Conservation (phyloP, 495 filamentous ascomycete species). For the Xylaria flabelliformis region DNA sequence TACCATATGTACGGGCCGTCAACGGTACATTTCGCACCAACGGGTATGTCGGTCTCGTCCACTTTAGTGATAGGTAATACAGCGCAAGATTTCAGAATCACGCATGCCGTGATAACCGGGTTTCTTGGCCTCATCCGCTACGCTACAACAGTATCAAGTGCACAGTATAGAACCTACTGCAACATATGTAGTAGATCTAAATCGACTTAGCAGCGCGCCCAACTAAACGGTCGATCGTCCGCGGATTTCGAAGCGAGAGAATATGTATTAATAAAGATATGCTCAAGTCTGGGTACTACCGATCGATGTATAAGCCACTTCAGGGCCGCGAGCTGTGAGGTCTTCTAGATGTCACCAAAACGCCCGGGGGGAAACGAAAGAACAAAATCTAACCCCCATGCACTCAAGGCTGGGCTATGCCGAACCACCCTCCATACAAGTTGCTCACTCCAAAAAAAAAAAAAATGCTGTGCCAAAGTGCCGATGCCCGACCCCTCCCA, state of each 20-base stretch:
- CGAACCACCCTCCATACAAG: neutral
- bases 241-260: neutral
- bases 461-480: slow-evolving; percentile 25
- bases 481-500: slow-evolving; percentile 15
- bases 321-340: neutral
- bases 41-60: neutral
- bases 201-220: neutral
- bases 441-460: slow-evolving; percentile 1
- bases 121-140: neutral
- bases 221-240: neutral
- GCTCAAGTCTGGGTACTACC: slow-evolving; percentile 10
- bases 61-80: neutral
- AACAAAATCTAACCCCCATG: neutral
- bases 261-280: slow-evolving; percentile 15
- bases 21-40: neutral
- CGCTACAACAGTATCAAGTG: neutral
- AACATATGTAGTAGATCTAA: neutral
- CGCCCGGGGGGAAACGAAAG: neutral
- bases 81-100: neutral
- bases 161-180: neutral
- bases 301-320: slow-evolving; percentile 11
- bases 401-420: slow-evolving; percentile 9
- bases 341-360: slow-evolving; percentile 16
- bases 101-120: slow-evolving; percentile 13
- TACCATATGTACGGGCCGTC: too few species aligned